Base-by-base conservation (phyloP, 2,329 filamentous ascomycete genomes). In the Triangularia setosa region DNA sequence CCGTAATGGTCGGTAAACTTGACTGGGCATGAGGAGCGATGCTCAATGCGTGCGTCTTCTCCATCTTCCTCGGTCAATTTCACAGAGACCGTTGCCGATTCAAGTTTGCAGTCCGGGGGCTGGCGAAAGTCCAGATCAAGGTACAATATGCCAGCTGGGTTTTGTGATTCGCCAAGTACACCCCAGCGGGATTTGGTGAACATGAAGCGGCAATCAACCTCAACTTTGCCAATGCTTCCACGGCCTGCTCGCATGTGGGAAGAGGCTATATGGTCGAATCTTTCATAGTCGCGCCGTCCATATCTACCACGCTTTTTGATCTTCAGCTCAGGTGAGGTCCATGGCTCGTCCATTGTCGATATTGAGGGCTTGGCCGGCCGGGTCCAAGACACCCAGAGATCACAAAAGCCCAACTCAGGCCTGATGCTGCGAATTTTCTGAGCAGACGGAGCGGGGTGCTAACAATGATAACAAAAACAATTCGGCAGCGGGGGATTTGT, bases 61-160 rank as follows among this genome's bases (percentile, higher is more conserved):
- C 59, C 59, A 11, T 12, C 59, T 18, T 67, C 62, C 21, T 68
- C 61, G 12, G 61, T 56, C 27, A 70, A 23, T 1, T 58, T 70
- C 4, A 70, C 65, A 2, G 60, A 59, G 12, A 70, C 48, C 4
- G 64, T 69, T 18, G 69, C 69, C 6, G 66, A 67, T 9, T 64
- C 59, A 6, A 69, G 64, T 21, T 24, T 66, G 66, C 66, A 69
- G 35, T 66, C 66, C 1, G 57, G 14, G 6, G 69, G 69, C 40
- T 69, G 66, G 12, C 30, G 28, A 33, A 70, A 66, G 21, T 64
- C 66, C n/a, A 70, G n/a, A n/a, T 70, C 68, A 9, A 70, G 54
- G 33, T 68, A 70, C 5, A 70, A 27, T 54, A 70, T 70, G 2
- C 69, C 69, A 18, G 56, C 69, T 7, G 69, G 69, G 5, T 62